Base-by-base conservation (phyloP, 352 stramenopile species). In the Peronospora belbahrii region DNA sequence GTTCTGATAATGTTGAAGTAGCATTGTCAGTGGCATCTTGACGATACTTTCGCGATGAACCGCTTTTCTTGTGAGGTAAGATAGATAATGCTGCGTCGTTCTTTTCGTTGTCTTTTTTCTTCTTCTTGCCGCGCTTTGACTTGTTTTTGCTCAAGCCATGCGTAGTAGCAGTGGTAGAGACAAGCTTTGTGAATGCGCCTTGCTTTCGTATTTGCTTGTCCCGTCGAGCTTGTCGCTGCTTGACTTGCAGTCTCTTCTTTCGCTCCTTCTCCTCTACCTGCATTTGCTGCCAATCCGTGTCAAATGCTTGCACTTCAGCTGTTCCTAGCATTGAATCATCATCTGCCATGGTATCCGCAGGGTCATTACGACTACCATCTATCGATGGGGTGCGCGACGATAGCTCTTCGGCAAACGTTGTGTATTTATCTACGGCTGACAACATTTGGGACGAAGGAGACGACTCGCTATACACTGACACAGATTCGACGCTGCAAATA, bases 171-270 rank as follows among this genome's bases (percentile, higher is more conserved):
- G 7, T 53, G 13, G 28, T 38, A 9, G 52, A 44, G 6, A 69
- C 22, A 14, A 56, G 40, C 27, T 61, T 73, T 1, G 56, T 60
- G 1, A 48, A 62, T 7, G 36, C 37, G 5, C 53, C 44, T 53
- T 83, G 69, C 35, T 87, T 87, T 45, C 83, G 83, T 8, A 85
- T 46, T 10, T 85, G 37, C 39, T 88, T 88, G 10, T 90, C 75
- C n/a, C 75, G 71, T 35, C 86, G 78, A 11, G 74, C 75, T 57
- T 90, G 78, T 0, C 78, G 66, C 36, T 90, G 78, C 31, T 88
- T 90, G 13, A 73, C 41, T 56, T 84, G 73, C 19, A 88, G 39
- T 28, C 67, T 67, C 40, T 84, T 83, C 48, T 77, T 76, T 8
- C 78, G 70, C 34, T 86, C 72, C 28, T 83, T 85, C 45, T 86